Percentiles rank a stretch among this genome's conserved stretches.
Conservation (phyloP, 2,329 filamentous ascomycete species). For the Teratosphaeria destructans region DNA sequence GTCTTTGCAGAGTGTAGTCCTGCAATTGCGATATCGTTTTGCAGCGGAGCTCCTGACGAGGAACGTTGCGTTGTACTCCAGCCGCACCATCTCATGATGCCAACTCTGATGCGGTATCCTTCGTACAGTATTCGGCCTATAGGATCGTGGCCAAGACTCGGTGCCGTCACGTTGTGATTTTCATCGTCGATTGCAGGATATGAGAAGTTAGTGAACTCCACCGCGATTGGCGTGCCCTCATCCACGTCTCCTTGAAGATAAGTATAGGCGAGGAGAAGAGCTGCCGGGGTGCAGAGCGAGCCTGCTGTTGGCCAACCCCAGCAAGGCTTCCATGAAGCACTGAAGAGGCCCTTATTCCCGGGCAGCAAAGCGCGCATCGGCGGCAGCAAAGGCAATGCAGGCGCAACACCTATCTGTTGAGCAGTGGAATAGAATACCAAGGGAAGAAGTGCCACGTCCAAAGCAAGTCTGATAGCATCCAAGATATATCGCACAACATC, state of each 20-base stretch:
- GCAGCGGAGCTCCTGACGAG: background rate
- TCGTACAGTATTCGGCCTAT: slow-evolving; percentile 16
- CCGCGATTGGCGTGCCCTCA: slow-evolving; percentile 5
- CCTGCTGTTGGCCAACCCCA: background rate
- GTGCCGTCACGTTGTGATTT: background rate
- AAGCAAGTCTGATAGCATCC: slow-evolving; percentile 1
- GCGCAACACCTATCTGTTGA: slow-evolving; percentile 17
- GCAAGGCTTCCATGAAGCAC: slow-evolving; percentile 1
- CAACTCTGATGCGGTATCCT: slow-evolving; percentile 8
- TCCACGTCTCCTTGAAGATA: slow-evolving; percentile 9
- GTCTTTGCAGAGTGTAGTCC: background rate
- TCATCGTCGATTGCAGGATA: background rate
- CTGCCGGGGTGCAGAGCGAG: slow-evolving; percentile 4
- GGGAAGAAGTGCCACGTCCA: slow-evolving; percentile 17
- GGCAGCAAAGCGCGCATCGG: slow-evolving; percentile 8
- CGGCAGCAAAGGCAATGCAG: slow-evolving; percentile 13
- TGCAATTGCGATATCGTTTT: background rate
- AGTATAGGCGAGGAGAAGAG: slow-evolving; percentile 5
- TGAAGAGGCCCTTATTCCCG: slow-evolving; percentile 8
- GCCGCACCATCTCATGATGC: slow-evolving; percentile 12
- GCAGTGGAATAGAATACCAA: slow-evolving; percentile 16
- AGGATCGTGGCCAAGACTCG: slow-evolving; percentile 14
- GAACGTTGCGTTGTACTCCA: slow-evolving; percentile 11
- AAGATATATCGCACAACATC: background rate
- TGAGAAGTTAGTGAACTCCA: slow-evolving; percentile 9